Evolutionary conservation across 768 basidiomycete genomes (phyloP).

Genomic region (Lentinula edodes): DNA sequence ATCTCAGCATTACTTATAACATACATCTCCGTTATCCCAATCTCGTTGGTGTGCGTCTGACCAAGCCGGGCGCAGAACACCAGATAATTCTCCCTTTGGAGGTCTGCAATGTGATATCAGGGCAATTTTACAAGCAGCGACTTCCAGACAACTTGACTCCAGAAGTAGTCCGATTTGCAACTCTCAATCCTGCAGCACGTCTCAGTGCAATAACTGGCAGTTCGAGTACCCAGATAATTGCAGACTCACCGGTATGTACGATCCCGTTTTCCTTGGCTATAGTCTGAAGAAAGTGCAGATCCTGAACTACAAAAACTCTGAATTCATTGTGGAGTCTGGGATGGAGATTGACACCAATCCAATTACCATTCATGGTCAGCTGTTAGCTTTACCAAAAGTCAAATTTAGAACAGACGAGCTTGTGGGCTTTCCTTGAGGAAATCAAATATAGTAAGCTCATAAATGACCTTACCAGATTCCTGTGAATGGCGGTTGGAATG

Average conservation of each 20-base stretch:
- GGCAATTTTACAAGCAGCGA: constrained; percentile 45
- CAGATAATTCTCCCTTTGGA: constrained; percentile 45
- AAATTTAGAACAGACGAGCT: not conserved
- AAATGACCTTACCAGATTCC: constrained; percentile 17
- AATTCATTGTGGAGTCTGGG: constrained; percentile 32
- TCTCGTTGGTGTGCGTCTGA: constrained; percentile 32
- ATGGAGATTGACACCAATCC: constrained; percentile 26
- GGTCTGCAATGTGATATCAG: constrained; percentile 34
- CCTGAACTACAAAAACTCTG: constrained; percentile 17
- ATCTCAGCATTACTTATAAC: constrained; percentile 31
- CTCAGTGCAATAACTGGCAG: constrained; percentile 14
- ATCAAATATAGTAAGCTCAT: not conserved
- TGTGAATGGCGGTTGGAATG: constrained; percentile 22
- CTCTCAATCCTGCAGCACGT: constrained; percentile 37
- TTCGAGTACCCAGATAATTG: constrained; percentile 27
- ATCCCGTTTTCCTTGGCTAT: not conserved
- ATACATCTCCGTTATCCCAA: constrained; percentile 25
- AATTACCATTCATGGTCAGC: constrained; percentile 17
- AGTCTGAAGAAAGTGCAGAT: not conserved
- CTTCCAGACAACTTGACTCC: constrained; percentile 28
- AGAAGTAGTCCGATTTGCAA: constrained; percentile 43
- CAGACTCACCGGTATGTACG: constrained; percentile 6
- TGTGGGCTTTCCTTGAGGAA: not conserved
- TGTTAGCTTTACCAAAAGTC: constrained; percentile 10
- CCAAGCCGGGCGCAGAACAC: constrained; percentile 17